Base-by-base conservation (phyloP, 75 land plant species). In the Selaginella moellendorffii region DNA sequence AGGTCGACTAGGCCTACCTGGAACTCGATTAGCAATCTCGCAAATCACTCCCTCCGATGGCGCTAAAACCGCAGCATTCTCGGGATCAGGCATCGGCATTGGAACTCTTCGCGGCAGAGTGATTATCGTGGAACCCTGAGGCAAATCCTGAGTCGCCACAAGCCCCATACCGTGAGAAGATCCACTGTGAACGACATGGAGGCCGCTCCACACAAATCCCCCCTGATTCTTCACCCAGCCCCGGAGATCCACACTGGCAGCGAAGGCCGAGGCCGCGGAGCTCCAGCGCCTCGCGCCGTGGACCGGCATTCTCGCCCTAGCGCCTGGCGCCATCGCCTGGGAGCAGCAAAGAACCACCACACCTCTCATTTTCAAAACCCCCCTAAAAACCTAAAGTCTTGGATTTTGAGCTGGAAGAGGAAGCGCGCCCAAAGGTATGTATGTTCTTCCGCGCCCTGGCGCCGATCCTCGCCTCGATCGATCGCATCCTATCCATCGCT, bases 61-160 rank as follows among this genome's bases (percentile, higher is more conserved):
- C 10, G 28, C 62, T 65, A 66, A 69, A 19, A 63, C 59, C 24
- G 26, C 73, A 5, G 58, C 68, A 65, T 53, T 28, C 60, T 59
- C 14, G 2, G 58, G 27, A 68, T 31, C 1, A 21, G 31, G 61
- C 54, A 81, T 69, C 5, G 69, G 61, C 63, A 90, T 64, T 2
- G 85, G 85, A 1, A 86, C 21, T 29, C 82, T 86, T 28, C 70
- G 54, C 21, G 97, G 87, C 1, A 90, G 81, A 1, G 75, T 24
- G 28, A 90, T 86, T 18, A 90, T 76, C 2, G 75, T 77, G 10
- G 84, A 70, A 24, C 91, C 91, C 27, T 52, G 46, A 0, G 79
- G 58, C 25, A 90, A 74, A 20, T 74, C 74, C 1, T 65, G 64
- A 9, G 81, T 74, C 27, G 88, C 71, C 2, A 79, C 61, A 64